A percentile compares a stretch with the other conserved stretches of the same genome.
These are phyloP conservation scores for Boletus sp. DNA, from an alignment of 1,284 basidiomycete genomes.

Conservation along the genomic window DNA sequence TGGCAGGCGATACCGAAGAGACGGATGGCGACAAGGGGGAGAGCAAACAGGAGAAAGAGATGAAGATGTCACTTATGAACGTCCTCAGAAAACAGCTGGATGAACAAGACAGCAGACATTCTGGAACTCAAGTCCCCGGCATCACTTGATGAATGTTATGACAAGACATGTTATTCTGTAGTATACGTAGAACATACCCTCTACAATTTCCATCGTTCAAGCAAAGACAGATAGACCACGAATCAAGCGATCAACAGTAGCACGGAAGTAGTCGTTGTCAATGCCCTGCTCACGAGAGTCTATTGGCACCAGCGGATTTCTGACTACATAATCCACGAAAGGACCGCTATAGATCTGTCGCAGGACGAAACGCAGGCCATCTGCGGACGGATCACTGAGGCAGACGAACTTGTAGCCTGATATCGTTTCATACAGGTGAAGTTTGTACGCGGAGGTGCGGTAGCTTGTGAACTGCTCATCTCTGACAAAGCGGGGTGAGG, in stretches of 20 bases:
- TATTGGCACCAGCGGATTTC: constrained; percentile 85
- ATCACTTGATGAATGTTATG: constrained; percentile 10
- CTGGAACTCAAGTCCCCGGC: neutral
- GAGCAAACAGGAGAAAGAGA: constrained; percentile 69
- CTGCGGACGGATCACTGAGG: constrained; percentile 82
- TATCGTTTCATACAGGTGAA: constrained; percentile 90
- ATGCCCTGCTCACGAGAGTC: constrained; percentile 80
- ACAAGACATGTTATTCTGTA: constrained; percentile 17
- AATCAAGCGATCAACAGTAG: constrained; percentile 77
- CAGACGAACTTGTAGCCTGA: constrained; percentile 97
- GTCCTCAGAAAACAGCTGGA: constrained; percentile 70
- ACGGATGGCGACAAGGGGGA: constrained; percentile 55
- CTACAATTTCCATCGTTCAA: constrained; percentile 27
- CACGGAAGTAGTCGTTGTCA: constrained; percentile 89
- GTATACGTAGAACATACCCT: constrained; percentile 27
- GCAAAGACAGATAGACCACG: constrained; percentile 63
- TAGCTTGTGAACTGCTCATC: constrained; percentile 92
- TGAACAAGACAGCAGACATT: constrained; percentile 24
- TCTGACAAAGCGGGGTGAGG: constrained; percentile 38
- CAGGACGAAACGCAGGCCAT: constrained; percentile 80
- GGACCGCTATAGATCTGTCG: constrained; percentile 92
- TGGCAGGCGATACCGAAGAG: constrained; percentile 71
- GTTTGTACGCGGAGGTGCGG: constrained; percentile 88
- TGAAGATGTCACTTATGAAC: constrained; percentile 80
- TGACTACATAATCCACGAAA: constrained; percentile 90